phyloP scores from a whole-genome alignment of 2,329 filamentous ascomycete species.

The Rhynchosporium graminicola region DNA sequence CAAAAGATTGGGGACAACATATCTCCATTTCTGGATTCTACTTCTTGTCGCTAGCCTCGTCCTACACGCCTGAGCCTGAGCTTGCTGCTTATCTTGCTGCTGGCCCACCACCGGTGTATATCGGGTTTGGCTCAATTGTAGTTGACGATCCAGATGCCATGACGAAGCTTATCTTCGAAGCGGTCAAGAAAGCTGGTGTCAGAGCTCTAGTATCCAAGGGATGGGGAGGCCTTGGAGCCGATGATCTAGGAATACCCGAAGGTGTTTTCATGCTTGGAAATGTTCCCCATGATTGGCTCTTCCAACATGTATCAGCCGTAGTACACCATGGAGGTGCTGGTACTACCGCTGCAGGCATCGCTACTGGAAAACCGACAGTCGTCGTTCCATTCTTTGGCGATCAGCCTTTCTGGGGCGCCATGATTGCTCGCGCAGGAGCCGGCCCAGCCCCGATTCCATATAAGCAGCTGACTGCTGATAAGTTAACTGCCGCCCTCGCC shows the following conservation, averaged over 20 bases:
- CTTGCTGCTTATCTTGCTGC: constrained; percentile 65
- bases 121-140: constrained; percentile 82
- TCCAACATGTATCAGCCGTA: constrained; percentile 76
- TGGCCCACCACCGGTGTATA: constrained; percentile 75
- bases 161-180: constrained; percentile 72
- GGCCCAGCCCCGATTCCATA: constrained; percentile 71
- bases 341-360: constrained; percentile 84
- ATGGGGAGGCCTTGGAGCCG: constrained; percentile 81
- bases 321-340: constrained; percentile 88
- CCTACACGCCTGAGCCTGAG: constrained; percentile 65
- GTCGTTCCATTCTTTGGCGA: constrained; percentile 87
- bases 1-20: constrained; percentile 71
- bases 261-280: constrained; percentile 83
- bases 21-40: constrained; percentile 77
- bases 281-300: constrained; percentile 86
- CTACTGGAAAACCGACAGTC: constrained; percentile 76
- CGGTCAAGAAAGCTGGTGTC: constrained; percentile 65
- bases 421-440: constrained; percentile 71
- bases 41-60: constrained; percentile 68
- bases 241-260: constrained; percentile 68
- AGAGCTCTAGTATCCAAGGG: constrained; percentile 83
- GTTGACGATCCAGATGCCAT: constrained; percentile 73
- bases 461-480: constrained; percentile 65
- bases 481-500: constrained; percentile 63
- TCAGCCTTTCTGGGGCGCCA: constrained; percentile 80